phyloP scores from a whole-genome alignment of 108 stramenopile species.

The Aurantiochytrium sp. region DNA sequence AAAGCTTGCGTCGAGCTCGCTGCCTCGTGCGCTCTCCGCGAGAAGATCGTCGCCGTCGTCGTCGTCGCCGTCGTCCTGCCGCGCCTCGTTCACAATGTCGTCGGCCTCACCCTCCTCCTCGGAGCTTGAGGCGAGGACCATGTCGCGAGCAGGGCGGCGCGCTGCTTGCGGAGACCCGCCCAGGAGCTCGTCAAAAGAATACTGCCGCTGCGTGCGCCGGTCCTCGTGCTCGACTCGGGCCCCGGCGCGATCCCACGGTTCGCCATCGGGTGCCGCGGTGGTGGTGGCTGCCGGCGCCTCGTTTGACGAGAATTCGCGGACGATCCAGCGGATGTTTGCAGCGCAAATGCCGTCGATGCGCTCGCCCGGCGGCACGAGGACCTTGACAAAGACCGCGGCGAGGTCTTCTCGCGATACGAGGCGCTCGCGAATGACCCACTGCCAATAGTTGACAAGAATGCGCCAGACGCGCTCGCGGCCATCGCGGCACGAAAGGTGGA shows the following conservation, averaged over 20 bases:
- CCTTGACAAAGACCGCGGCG: neutral
- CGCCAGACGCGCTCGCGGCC: neutral
- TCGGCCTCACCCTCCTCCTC: no score
- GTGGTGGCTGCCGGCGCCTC: no score
- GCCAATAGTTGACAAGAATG: neutral
- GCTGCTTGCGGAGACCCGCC: neutral
- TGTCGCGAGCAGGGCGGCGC: no score
- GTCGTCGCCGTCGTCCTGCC: no score
- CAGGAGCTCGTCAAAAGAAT: neutral
- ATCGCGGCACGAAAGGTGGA: neutral
- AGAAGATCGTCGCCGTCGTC: no score
- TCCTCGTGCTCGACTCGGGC: no score
- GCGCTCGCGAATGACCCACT: neutral
- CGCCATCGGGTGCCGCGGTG: no score
- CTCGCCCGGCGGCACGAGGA: neutral
- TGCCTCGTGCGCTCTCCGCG: no score
- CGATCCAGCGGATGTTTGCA: neutral
- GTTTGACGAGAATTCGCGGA: neutral
- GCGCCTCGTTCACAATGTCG: no score
- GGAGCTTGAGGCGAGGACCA: no score
- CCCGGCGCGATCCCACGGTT: no score
- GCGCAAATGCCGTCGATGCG: neutral
- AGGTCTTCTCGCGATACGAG: constrained; percentile 1
- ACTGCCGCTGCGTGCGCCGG: neutral
- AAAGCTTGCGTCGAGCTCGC: no score